These are phyloP conservation scores for Lentinus tigrinus DNA, from an alignment of 768 basidiomycete species.

Conservation along the genomic window DNA sequence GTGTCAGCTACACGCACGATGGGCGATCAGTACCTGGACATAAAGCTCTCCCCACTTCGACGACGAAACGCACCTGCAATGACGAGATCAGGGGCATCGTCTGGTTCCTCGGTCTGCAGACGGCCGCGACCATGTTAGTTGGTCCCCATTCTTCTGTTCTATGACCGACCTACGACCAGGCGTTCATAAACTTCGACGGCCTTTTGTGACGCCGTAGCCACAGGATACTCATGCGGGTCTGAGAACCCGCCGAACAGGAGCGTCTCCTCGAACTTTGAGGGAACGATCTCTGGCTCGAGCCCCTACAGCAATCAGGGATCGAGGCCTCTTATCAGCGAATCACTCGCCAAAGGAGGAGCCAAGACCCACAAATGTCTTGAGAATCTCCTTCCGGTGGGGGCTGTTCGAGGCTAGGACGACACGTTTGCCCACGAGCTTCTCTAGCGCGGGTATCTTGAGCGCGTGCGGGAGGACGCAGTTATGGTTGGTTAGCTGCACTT, in stretches of 20 bases:
- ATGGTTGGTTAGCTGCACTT: slow-evolving; percentile 37
- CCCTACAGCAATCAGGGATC: slow-evolving; percentile 44
- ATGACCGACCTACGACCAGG: slow-evolving; percentile 53
- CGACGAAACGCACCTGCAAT: slow-evolving; percentile 60
- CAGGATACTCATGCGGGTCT: slow-evolving; percentile 71
- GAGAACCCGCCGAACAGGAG: slow-evolving; percentile 66
- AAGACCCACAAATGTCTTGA: slow-evolving; percentile 67
- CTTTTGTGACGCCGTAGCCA: slow-evolving; percentile 74
- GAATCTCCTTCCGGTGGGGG: slow-evolving; percentile 81
- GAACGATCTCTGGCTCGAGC: slow-evolving; percentile 65
- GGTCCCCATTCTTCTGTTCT: too few species aligned
- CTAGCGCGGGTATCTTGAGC: slow-evolving; percentile 55
- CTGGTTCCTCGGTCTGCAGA: slow-evolving; percentile 49
- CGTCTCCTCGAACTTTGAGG: slow-evolving; percentile 81
- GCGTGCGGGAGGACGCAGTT: slow-evolving; percentile 61
- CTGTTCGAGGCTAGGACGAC: slow-evolving; percentile 87
- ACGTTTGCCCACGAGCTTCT: slow-evolving; percentile 72
- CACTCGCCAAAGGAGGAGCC: too few species aligned
- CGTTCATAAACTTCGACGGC: slow-evolving; percentile 85
- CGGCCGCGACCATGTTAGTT: background rate
- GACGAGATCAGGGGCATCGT: slow-evolving; percentile 76
- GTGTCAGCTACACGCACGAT: slow-evolving; percentile 74
- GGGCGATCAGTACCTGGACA: background rate
- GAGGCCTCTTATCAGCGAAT: background rate
- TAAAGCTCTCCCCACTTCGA: too few species aligned